A percentile compares a stretch with the other conserved stretches of the same genome.
Conservation (phyloP, 768 basidiomycete genomes). For the Suillus hirtellus region DNA sequence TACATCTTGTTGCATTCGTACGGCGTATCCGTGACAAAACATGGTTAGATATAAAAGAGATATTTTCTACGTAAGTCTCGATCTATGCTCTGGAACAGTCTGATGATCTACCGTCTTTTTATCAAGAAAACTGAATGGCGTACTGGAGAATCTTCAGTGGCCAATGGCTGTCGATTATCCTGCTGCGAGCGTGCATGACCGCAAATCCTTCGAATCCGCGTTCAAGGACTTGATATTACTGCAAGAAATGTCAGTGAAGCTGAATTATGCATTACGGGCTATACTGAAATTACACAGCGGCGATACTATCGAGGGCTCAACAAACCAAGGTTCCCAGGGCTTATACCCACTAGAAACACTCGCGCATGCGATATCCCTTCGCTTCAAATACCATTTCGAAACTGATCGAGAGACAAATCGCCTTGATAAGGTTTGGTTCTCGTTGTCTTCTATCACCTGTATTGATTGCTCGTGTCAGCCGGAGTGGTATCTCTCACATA, state of each 20-base stretch:
- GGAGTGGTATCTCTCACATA: slow-evolving; percentile 95
- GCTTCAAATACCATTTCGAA: slow-evolving; percentile 97
- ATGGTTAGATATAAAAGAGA: slow-evolving; percentile 73
- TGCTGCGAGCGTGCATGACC: slow-evolving; percentile 46
- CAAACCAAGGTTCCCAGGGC: slow-evolving; percentile 38
- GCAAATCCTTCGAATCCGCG: slow-evolving; percentile 68
- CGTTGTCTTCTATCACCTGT: neutral
- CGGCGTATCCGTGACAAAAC: slow-evolving; percentile 64
- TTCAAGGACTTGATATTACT: slow-evolving; percentile 77
- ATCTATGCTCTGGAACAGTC: neutral
- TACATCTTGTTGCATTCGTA: slow-evolving; percentile 66
- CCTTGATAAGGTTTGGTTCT: slow-evolving; percentile 73
- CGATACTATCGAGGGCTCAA: slow-evolving; percentile 36
- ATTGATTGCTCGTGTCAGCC: slow-evolving; percentile 53
- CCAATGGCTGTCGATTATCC: slow-evolving; percentile 73
- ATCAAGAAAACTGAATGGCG: slow-evolving; percentile 57
- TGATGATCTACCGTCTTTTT: neutral
- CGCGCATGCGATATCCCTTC: slow-evolving; percentile 75
- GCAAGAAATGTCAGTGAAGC: slow-evolving; percentile 68
- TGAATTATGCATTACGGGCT: neutral
- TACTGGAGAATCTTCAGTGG: slow-evolving; percentile 83
- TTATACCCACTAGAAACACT: slow-evolving; percentile 86
- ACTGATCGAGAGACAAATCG: slow-evolving; percentile 84
- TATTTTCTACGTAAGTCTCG: slow-evolving; percentile 58
- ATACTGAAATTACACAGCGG: slow-evolving; percentile 42